Evolutionary conservation across 129 eudicot species (phyloP).

Genomic region (Solidago caesia): DNA sequence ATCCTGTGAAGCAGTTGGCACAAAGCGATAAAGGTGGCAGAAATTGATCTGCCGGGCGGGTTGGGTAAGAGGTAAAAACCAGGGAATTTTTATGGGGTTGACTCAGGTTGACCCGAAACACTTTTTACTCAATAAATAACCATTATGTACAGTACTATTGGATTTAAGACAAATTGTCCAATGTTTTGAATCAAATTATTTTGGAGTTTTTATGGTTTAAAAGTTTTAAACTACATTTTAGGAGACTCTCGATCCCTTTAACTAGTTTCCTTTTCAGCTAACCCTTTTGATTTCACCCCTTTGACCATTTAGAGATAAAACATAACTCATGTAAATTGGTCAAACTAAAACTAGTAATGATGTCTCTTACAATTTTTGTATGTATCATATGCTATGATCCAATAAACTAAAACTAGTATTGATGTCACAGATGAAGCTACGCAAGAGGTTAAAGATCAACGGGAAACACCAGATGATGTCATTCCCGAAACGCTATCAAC

Average conservation of each 20-base stretch:
- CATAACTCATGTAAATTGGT: slow-evolving; percentile 3
- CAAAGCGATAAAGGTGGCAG: not conserved
- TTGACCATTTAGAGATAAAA: slow-evolving; percentile 2
- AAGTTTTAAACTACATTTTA: not conserved
- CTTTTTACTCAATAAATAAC: not conserved
- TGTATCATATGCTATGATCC: slow-evolving; percentile 6
- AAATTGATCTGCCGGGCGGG: not conserved
- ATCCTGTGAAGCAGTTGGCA: not conserved
- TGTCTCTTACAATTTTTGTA: not conserved
- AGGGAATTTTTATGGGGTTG: not conserved
- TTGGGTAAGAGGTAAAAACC: not conserved
- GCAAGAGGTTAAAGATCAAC: slow-evolving; percentile 28
- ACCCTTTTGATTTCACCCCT: not conserved
- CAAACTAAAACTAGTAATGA: slow-evolving; percentile 5
- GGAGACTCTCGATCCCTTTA: not conserved
- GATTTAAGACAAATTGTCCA: not conserved
- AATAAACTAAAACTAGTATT: slow-evolving; percentile 6
- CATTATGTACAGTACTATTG: not conserved
- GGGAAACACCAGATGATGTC: slow-evolving; percentile 35
- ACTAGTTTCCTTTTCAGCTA: not conserved
- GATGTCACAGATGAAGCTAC: slow-evolving; percentile 41
- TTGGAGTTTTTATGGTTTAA: slow-evolving; percentile 3
- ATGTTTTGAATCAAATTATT: not conserved
- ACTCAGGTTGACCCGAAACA: not conserved
- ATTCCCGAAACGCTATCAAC: slow-evolving; percentile 29